Evolutionary conservation across 441 rosid species (phyloP).

Genomic region (Iberis amara): DNA sequence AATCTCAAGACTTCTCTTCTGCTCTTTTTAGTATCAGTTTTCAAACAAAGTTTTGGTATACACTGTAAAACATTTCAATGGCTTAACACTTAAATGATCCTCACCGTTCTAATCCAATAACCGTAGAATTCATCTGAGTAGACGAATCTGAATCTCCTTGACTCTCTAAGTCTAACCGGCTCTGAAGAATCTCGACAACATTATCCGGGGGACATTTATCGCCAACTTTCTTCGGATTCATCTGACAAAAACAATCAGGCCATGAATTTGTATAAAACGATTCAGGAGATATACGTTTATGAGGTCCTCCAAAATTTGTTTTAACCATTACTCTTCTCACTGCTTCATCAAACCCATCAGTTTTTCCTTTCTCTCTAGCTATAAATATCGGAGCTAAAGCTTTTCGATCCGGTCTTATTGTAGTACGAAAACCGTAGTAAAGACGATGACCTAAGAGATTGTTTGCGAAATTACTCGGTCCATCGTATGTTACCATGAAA

Average conservation of each 20-base stretch:
- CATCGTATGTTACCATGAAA: slow-evolving; percentile 96
- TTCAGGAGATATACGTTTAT: slow-evolving; percentile 73
- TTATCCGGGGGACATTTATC: slow-evolving; percentile 84
- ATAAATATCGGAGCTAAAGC: slow-evolving; percentile 78
- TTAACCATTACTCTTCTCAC: slow-evolving; percentile 69
- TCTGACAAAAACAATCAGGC: slow-evolving; percentile 95
- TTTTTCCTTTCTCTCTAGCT: slow-evolving; percentile 61
- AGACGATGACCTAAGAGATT: slow-evolving; percentile 95
- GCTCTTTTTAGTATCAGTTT: slow-evolving; percentile 2
- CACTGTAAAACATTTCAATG: slow-evolving; percentile 3
- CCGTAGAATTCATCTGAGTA: slow-evolving; percentile 39
- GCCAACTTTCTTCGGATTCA: slow-evolving; percentile 51
- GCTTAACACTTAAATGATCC: neutral
- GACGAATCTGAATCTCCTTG: slow-evolving; percentile 39
- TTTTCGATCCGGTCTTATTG: slow-evolving; percentile 87
- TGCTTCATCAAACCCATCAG: slow-evolving; percentile 70
- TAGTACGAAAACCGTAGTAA: slow-evolving; percentile 90
- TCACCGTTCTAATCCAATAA: slow-evolving; percentile 41
- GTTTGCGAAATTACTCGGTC: slow-evolving; percentile 98
- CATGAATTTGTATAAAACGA: slow-evolving; percentile 95
- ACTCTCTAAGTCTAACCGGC: slow-evolving; percentile 52
- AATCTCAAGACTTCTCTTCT: slow-evolving; percentile 19
- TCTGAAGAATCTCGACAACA: slow-evolving; percentile 60
- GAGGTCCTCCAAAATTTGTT: slow-evolving; percentile 94
- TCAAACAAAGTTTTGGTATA: slow-evolving; percentile 11